Conservation (phyloP, 2,329 filamentous ascomycete species). For the Aspergillus hortae region DNA sequence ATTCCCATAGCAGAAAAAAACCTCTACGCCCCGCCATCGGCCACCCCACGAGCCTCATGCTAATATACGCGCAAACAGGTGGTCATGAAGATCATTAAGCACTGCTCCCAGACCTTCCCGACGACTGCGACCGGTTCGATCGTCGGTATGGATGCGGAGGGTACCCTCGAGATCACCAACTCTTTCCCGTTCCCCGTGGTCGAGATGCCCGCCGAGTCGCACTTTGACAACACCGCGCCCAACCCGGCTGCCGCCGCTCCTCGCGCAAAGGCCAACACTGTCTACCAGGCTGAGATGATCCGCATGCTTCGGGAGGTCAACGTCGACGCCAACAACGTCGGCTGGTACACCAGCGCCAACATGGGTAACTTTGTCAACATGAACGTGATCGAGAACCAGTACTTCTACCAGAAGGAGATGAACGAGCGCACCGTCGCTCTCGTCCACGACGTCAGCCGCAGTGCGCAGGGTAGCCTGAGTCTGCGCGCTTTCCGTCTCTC, state of each 20-base stretch:
- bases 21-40: conserved; percentile 23
- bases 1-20: conserved; percentile 27
- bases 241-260: conserved; percentile 81
- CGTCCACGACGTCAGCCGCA: conserved; percentile 93
- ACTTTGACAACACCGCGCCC: conserved; percentile 66
- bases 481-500: conserved; percentile 89
- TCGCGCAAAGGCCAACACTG: conserved; percentile 81
- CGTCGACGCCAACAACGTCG: conserved; percentile 94
- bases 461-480: conserved; percentile 85
- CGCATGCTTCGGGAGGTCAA: conserved; percentile 95
- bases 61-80: conserved; percentile 55
- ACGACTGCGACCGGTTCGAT: conserved; percentile 85
- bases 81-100: conserved; percentile 97
- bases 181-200: conserved; percentile 87
- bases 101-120: conserved; percentile 83
- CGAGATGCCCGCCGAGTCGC: conserved; percentile 67
- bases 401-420: conserved; percentile 88
- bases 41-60: conserved; percentile 13
- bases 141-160: conserved; percentile 86
- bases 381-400: conserved; percentile 96
- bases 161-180: conserved; percentile 86
- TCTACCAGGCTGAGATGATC: conserved; percentile 96
- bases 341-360: conserved; percentile 97
- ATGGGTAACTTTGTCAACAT: conserved; percentile 98
- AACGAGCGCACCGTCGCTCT: conserved; percentile 85